Evolutionary conservation across 371 early-diverging fungal species (phyloP).

Genomic region (Parasitella parasitica): DNA sequence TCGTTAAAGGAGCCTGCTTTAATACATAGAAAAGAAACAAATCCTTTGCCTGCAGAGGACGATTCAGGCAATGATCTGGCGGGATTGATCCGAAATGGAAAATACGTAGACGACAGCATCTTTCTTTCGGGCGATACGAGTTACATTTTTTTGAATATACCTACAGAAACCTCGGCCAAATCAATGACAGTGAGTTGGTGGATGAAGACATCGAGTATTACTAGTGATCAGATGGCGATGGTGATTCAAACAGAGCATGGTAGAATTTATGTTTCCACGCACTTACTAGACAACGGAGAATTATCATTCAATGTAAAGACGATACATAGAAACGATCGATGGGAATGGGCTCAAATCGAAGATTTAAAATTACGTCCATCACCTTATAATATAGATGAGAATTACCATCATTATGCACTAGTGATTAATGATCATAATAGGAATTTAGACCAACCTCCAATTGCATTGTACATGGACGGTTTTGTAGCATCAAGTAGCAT

Average conservation of each 20-base stretch:
- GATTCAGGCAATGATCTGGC: slow-evolving; percentile 36
- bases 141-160: slow-evolving; percentile 41
- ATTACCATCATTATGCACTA: slow-evolving; percentile 42
- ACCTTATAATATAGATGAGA: slow-evolving; percentile 27
- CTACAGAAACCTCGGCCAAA: slow-evolving; percentile 23
- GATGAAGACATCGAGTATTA: slow-evolving; percentile 35
- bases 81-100: slow-evolving; percentile 35
- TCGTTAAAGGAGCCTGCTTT: slow-evolving; percentile 15
- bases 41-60: slow-evolving; percentile 36
- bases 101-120: slow-evolving; percentile 18
- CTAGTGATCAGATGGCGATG: slow-evolving; percentile 31
- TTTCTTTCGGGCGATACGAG: slow-evolving; percentile 34
- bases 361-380: slow-evolving; percentile 24
- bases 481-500: slow-evolving; percentile 29
- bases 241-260: slow-evolving; percentile 42
- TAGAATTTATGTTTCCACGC: slow-evolving; percentile 37
- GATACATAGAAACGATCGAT: slow-evolving; percentile 21
- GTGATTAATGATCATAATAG: slow-evolving; percentile 17
- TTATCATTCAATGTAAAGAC: slow-evolving; percentile 29
- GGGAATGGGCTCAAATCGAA: slow-evolving; percentile 26
- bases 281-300: not conserved
- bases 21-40: not conserved
- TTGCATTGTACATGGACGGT: slow-evolving; percentile 45
- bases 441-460: slow-evolving; percentile 10
- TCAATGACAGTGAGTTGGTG: slow-evolving; percentile 46